These are phyloP conservation scores for Xylaria sp. DNA, from an alignment of 2,329 filamentous ascomycete genomes.

Conservation along the genomic window DNA sequence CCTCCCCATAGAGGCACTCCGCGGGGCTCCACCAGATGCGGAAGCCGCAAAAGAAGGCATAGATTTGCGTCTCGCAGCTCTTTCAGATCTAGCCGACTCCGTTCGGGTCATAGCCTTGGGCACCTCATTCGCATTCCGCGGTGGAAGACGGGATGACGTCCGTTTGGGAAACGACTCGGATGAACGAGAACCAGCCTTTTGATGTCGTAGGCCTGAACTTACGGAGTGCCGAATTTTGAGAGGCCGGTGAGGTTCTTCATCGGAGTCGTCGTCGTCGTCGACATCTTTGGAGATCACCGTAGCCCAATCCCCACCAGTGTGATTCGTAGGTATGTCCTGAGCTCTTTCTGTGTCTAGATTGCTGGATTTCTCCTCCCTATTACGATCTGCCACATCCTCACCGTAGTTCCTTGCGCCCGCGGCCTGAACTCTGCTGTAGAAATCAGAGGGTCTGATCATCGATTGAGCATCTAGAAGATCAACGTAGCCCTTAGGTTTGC, in stretches of 20 bases:
- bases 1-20: conserved; percentile 31
- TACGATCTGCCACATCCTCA: conserved; percentile 74
- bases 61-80: conserved; percentile 43
- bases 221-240: conserved; percentile 43
- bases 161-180: conserved; percentile 35
- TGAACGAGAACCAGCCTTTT: conserved; percentile 32
- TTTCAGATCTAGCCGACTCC: conserved; percentile 34
- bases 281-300: conserved; percentile 24
- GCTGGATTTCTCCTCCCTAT: conserved; percentile 57
- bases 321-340: conserved; percentile 52
- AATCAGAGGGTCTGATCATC: conserved; percentile 61
- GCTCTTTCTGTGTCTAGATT: conserved; percentile 51
- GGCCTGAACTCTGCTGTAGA: conserved; percentile 61
- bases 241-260: conserved; percentile 31
- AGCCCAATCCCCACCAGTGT: conserved; percentile 8
- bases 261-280: conserved; percentile 37
- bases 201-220: conserved; percentile 42
- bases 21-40: conserved; percentile 32
- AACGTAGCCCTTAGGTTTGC: conserved; percentile 53
- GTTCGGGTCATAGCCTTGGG: conserved; percentile 22
- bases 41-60: conserved; percentile 42
- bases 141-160: conserved; percentile 37
- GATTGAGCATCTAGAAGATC: conserved; percentile 70
- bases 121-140: conserved; percentile 23
- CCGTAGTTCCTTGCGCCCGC: conserved; percentile 66